These are phyloP conservation scores for Solanum chacoense DNA, from an alignment of 305 asterid species.

Conservation along the genomic window DNA sequence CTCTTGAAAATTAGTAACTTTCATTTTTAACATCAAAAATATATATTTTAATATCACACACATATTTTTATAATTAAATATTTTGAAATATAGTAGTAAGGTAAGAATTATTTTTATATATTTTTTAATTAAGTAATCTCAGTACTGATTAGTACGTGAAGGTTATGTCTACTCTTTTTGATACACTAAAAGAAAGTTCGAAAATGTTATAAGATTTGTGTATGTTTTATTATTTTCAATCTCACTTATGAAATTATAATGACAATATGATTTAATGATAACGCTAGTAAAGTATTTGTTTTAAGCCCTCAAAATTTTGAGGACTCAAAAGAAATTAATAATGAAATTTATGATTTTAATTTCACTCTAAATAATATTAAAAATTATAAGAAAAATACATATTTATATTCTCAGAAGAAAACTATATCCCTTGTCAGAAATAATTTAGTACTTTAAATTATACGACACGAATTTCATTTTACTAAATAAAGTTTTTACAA, in stretches of 20 bases:
- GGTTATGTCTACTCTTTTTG: background rate
- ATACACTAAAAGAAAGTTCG: background rate
- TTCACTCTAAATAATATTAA: background rate
- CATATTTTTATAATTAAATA: background rate
- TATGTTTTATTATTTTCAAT: background rate
- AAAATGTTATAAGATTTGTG: too few species aligned
- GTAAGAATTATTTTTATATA: background rate
- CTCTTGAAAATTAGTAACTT: background rate
- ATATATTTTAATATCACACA: background rate
- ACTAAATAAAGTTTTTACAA: background rate
- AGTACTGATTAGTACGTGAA: background rate
- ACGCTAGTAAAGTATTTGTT: background rate
- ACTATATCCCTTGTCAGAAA: background rate
- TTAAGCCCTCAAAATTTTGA: background rate
- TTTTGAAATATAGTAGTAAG: background rate
- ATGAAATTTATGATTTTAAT: background rate
- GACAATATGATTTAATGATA: background rate
- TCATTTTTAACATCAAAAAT: background rate
- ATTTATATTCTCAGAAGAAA: background rate
- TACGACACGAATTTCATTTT: background rate
- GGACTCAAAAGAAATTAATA: background rate
- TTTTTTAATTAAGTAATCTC: background rate
- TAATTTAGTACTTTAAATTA: too few species aligned
- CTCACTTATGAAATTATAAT: background rate
- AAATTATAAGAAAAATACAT: background rate